Evolutionary conservation across 2,329 filamentous ascomycete genomes (phyloP).

Genomic region (Fusarium setosum): DNA sequence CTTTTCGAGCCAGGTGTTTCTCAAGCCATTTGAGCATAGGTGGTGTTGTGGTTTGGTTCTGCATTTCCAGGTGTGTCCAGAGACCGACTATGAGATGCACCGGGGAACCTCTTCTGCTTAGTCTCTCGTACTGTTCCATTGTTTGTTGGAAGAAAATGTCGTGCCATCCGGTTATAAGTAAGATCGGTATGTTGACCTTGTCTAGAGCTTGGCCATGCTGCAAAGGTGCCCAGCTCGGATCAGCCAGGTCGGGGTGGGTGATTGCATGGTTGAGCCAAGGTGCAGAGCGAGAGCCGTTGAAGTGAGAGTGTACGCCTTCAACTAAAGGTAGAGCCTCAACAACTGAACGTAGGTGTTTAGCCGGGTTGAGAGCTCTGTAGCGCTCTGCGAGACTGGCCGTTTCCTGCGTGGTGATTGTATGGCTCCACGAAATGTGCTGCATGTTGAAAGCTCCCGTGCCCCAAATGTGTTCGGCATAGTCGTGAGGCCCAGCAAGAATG

Average conservation of each 20-base stretch:
- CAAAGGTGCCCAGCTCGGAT: not conserved
- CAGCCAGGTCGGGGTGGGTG: not conserved
- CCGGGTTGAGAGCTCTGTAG: not conserved
- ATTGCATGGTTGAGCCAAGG: not conserved
- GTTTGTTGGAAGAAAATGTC: not conserved
- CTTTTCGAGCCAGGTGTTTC: not conserved
- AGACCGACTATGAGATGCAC: not conserved
- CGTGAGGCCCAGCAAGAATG: not conserved
- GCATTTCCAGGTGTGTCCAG: not conserved
- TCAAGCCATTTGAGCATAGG: not conserved
- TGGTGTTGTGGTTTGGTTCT: not conserved
- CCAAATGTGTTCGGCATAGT: not conserved
- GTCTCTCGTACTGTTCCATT: not conserved
- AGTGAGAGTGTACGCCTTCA: not conserved
- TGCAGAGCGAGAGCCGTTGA: not conserved
- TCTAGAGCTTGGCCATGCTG: not conserved
- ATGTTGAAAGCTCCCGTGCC: not conserved
- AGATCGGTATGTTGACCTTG: not conserved
- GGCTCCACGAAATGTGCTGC: not conserved
- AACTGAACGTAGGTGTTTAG: not conserved
- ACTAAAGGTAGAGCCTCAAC: not conserved
- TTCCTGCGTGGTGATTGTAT: not conserved
- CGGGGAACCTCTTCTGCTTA: not conserved
- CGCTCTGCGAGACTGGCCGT: not conserved
- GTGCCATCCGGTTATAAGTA: not conserved